These are phyloP conservation scores for Tothia fuscella DNA, from an alignment of 2,329 filamentous ascomycete genomes.

Conservation along the genomic window DNA sequence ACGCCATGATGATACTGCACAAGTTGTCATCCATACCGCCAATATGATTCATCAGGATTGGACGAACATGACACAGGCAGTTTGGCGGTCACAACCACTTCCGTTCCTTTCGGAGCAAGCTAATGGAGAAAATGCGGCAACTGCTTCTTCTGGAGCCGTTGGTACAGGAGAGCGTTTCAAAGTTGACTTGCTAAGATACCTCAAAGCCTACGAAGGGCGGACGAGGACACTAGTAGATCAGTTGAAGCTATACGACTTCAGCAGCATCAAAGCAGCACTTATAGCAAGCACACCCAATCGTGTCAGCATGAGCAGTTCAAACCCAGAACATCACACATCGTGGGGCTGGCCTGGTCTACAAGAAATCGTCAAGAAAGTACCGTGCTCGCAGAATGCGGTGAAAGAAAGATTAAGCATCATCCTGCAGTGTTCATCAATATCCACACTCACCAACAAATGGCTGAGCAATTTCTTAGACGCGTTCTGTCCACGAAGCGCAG, in stretches of 20 bases:
- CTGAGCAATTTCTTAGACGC: conserved; percentile 46
- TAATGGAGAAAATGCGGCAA: neutral
- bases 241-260: conserved; percentile 57
- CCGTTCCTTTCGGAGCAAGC: conserved; percentile 6
- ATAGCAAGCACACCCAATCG: conserved; percentile 68
- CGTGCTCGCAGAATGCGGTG: conserved; percentile 22
- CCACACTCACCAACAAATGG: conserved; percentile 66
- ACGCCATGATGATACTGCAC: conserved; percentile 61
- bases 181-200: conserved; percentile 58
- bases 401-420: conserved; percentile 34
- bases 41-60: conserved; percentile 87
- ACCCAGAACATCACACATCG: conserved; percentile 37
- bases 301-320: conserved; percentile 37
- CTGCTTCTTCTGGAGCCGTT: conserved; percentile 18
- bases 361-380: conserved; percentile 45
- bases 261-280: conserved; percentile 53
- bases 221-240: conserved; percentile 43
- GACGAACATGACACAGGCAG: conserved; percentile 75
- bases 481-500: conserved; percentile 15
- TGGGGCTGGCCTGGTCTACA: conserved; percentile 68
- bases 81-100: conserved; percentile 60
- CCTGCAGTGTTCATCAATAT: conserved; percentile 67
- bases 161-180: conserved; percentile 66
- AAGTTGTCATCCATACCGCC: conserved; percentile 76
- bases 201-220: conserved; percentile 55